Evolutionary conservation across 306 rosid genomes (phyloP), one percentile per base, ranked within the genome.

Genomic region (Nissolia schottii): DNA sequence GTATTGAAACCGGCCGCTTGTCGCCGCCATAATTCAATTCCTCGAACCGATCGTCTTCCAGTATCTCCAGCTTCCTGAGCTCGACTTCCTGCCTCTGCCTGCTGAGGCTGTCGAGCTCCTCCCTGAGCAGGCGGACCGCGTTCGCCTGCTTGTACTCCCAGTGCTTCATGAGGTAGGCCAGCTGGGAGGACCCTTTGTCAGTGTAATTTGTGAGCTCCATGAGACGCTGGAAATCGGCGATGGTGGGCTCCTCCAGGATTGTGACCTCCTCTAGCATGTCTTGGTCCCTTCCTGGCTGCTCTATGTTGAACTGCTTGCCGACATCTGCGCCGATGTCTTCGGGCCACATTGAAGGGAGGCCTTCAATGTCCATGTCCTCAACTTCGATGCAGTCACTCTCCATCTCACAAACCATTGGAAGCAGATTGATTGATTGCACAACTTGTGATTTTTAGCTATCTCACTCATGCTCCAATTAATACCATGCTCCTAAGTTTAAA

Each of bases 101-200:
- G 85, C 85, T 88, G 15, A 95, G 85, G 48, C 68, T 91, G 86
- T 89, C 96, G 0, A 91, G 87, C 68, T 95, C 99, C 86, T 95
- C 96, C 64, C 80, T 77, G 3, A 95, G 91, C 59, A 91, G 97
- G 3, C 97, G 91, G 1, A 85, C 96, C 0, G 81, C 99, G 5
- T 95, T 91, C 28, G 99, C 96, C 59, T 95, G 97, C 85, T 87
- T 89, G 55, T 91, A 89, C 77, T 91, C 96, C 99, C 96, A 91
- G 73, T 88, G 86, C 67, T 95, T 79, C 75, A 90, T 86, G 22
- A 95, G 95, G 70, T 82, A 82, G 0, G 93, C 87, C 31, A 95
- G 50, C 76, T 95, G 99, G 48, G 96, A 89, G 28, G 97, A 86
- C 59, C 99, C 99, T 74, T 81, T 88, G 5, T 95, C 97, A 3